Base-by-base conservation (phyloP, 768 basidiomycete genomes). In the Imleria badia region DNA sequence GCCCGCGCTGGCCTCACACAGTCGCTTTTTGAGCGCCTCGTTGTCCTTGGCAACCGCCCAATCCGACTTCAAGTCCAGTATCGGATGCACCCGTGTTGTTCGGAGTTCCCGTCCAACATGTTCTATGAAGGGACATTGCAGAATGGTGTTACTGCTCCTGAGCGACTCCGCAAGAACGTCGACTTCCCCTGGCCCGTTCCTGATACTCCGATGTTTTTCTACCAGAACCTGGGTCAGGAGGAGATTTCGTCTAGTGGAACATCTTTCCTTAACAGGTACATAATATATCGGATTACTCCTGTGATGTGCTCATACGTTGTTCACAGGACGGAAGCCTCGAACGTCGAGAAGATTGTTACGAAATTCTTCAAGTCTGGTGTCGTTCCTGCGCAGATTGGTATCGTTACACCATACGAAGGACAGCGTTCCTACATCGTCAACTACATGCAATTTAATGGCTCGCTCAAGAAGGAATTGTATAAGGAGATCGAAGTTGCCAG, bases 281-380 rank as follows among this genome's bases (percentile, higher is more conserved):
- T 48, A 3, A 3, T 51, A 51, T 26, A 26, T 29, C 48, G 19
- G 33, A 23, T 33, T 19, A 4, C 13, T 42, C 34, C 10, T 19
- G 41, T 34, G 26, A 48, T 62, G 22, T 13, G 17, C 42, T 60
- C 35, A 48, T 58, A n/a, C 9, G 55, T 42, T 43, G 29, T 30
- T 34, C 43, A 14, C 71, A 92, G 96, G 70, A 99, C 97, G 33
- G 97, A 99, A 71, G 94, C 97, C 3, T 94, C 94, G 20, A 98
- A 99, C 62, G 97, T 98, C 30, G 97, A 99, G 75, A 99, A 98
- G 82, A 99, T 99, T 60, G 96, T 98, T 39, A 99, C 97, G 52
- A 97, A 98, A 69, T 98, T 98, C 79, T 99, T 99, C 91, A 97
- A 97, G 73, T 93, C 96, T 0, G 97, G 97, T 35, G 97, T 99